Evolutionary conservation across 2,329 filamentous ascomycete genomes (phyloP).

Genomic region (Colletotrichum eleusines): DNA sequence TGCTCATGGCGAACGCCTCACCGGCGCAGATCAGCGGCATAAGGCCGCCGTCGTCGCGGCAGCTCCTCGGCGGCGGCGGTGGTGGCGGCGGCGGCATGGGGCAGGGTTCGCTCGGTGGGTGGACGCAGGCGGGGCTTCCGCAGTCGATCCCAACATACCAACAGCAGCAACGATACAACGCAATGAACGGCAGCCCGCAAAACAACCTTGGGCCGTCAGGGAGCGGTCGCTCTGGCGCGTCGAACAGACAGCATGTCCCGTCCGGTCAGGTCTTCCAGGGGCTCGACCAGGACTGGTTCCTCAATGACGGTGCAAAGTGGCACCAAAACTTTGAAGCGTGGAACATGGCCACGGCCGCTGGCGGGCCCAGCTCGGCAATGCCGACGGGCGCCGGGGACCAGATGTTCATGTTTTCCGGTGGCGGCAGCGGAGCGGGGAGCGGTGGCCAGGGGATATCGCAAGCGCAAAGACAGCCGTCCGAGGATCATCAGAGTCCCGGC

Average conservation of each 20-base stretch:
- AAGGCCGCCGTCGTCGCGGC: conserved; percentile 31
- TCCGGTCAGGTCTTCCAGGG: conserved; percentile 51
- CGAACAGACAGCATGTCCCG: conserved; percentile 45
- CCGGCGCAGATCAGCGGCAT: conserved; percentile 44
- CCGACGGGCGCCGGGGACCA: conserved; percentile 30
- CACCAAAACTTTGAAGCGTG: conserved; percentile 69
- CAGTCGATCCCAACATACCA: conserved; percentile 48
- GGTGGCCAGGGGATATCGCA: conserved; percentile 10
- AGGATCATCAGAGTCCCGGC: conserved; percentile 32
- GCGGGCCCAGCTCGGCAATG: conserved; percentile 19
- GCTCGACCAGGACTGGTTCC: conserved; percentile 68
- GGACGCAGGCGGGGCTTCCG: conserved; percentile 45
- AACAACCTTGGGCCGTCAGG: conserved; percentile 12
- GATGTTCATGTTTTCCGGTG: conserved; percentile 41
- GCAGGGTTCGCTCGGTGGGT: conserved; percentile 39
- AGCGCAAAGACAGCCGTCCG: conserved; percentile 23
- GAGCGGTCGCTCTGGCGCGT: not conserved
- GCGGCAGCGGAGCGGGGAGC: not conserved
- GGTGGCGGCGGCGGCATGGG: not conserved
- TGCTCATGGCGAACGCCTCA: conserved; percentile 46
- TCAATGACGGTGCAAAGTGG: conserved; percentile 69
- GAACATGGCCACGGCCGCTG: conserved; percentile 52
- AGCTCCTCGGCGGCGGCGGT: conserved; percentile 1
- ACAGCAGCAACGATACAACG: conserved; percentile 34
- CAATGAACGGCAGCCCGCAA: conserved; percentile 3